Evolutionary conservation across 2,329 filamentous ascomycete species (phyloP).

Genomic region (Neofusicoccum kwambonambiense): DNA sequence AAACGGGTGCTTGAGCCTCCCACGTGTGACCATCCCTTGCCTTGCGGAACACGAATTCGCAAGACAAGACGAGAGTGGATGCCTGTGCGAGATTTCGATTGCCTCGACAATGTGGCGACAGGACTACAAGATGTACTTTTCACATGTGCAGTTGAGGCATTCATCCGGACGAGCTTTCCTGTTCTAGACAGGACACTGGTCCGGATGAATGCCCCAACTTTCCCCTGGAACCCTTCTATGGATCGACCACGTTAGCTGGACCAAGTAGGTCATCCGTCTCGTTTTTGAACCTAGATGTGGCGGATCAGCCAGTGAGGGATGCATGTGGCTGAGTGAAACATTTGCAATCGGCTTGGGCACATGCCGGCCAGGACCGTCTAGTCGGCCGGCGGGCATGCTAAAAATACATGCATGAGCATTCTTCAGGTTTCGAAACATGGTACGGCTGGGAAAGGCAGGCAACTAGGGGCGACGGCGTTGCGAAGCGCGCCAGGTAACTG

Average conservation of each 20-base stretch:
- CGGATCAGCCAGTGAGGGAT: background rate
- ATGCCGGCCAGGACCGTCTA: background rate
- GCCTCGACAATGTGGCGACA: no score
- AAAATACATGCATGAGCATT: constrained; percentile 13
- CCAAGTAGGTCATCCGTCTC: no score
- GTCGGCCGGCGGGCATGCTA: background rate
- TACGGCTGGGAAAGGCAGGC: background rate
- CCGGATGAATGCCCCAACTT: background rate
- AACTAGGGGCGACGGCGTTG: background rate
- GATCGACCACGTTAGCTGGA: no score
- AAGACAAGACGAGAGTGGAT: no score
- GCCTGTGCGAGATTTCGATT: background rate
- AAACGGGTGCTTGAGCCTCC: no score
- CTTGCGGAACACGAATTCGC: no score
- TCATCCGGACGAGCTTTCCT: background rate
- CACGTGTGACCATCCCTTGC: no score
- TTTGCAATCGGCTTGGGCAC: background rate
- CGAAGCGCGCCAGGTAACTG: background rate
- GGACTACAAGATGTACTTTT: no score
- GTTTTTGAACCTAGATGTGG: background rate
- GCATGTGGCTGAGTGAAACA: constrained; percentile 11
- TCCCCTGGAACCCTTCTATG: no score
- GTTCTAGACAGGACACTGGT: no score
- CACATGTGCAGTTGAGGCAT: background rate
- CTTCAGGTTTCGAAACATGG: constrained; percentile 6